A percentile compares a stretch with the other conserved stretches of the same genome.
Conservation (phyloP, 1,284 basidiomycete genomes). For the Moniliophthora roreri region DNA sequence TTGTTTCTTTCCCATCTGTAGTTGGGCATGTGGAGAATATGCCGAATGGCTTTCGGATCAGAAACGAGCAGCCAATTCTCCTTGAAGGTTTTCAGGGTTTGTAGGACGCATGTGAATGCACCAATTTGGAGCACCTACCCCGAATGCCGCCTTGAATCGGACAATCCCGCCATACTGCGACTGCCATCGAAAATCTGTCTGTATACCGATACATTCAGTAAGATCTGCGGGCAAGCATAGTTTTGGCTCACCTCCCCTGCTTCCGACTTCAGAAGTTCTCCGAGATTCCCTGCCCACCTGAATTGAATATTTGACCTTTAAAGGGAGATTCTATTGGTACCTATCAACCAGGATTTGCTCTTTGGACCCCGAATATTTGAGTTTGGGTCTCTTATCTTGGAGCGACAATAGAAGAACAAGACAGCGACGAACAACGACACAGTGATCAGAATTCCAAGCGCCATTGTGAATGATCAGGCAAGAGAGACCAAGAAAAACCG, state of each 20-base stretch:
- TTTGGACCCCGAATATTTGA: too few species aligned
- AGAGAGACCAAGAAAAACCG: too few species aligned
- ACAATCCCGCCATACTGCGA: conserved; percentile 2
- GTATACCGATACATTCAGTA: neutral
- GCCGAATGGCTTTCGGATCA: conserved; percentile 20
- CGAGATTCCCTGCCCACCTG: conserved; percentile 2
- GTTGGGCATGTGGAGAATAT: conserved; percentile 17
- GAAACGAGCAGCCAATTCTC: conserved; percentile 17
- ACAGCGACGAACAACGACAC: too few species aligned
- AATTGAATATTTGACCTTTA: too few species aligned
- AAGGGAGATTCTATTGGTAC: too few species aligned
- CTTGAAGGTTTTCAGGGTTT: neutral
- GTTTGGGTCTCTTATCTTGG: too few species aligned
- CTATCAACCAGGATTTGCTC: too few species aligned
- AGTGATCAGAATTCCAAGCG: too few species aligned
- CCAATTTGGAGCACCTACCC: neutral
- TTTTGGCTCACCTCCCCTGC: conserved; percentile 3
- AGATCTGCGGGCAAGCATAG: neutral
- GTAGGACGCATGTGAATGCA: neutral
- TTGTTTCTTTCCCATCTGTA: conserved; percentile 13
- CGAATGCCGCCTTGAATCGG: conserved; percentile 3
- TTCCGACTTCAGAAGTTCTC: neutral
- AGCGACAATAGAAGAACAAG: too few species aligned
- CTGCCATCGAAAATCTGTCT: conserved; percentile 8
- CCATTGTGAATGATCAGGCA: too few species aligned